These are phyloP conservation scores for Aristolochia californica DNA, from an alignment of 164 flowering plant species.

Conservation along the genomic window DNA sequence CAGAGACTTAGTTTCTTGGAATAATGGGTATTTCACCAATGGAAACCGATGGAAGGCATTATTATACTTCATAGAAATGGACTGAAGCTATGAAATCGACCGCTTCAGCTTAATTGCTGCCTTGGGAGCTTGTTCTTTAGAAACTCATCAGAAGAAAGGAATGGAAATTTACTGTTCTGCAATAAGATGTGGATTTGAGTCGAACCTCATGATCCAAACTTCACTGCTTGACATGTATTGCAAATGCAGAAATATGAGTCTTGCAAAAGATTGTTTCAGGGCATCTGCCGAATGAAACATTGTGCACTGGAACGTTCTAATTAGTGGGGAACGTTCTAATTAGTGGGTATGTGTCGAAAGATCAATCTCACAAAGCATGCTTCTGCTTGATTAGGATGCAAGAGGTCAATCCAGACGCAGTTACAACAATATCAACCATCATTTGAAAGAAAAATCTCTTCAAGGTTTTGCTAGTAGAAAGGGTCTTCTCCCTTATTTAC, in stretches of 20 bases:
- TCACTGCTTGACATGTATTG: constrained; percentile 59
- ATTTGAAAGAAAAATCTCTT: constrained; percentile 37
- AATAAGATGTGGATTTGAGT: constrained; percentile 16
- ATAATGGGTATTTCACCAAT: constrained; percentile 36
- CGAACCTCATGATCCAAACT: constrained; percentile 38
- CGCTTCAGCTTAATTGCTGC: constrained; percentile 33
- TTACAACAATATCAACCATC: constrained; percentile 37
- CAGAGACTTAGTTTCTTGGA: constrained; percentile 65
- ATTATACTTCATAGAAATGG: constrained; percentile 32
- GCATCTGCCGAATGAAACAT: constrained; percentile 17
- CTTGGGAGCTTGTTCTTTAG: constrained; percentile 40
- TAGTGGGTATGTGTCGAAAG: constrained; percentile 36
- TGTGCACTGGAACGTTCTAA: constrained; percentile 56
- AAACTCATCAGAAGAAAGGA: constrained; percentile 14
- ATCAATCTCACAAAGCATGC: constrained; percentile 23
- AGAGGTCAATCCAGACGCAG: constrained; percentile 30
- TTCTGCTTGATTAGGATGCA: constrained; percentile 36
- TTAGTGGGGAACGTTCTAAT: too few relatives aligned
- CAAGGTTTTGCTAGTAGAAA: constrained; percentile 47
- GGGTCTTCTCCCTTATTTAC: constrained; percentile 35
- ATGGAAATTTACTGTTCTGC: constrained; percentile 34
- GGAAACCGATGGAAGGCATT: constrained; percentile 39
- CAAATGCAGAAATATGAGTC: constrained; percentile 40
- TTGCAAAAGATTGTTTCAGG: constrained; percentile 34
- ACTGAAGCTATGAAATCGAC: constrained; percentile 24